Evolutionary conservation across 257 asterid species (phyloP), one percentile per base, ranked within the genome.

Genomic region (Scutellaria baicalensis): DNA sequence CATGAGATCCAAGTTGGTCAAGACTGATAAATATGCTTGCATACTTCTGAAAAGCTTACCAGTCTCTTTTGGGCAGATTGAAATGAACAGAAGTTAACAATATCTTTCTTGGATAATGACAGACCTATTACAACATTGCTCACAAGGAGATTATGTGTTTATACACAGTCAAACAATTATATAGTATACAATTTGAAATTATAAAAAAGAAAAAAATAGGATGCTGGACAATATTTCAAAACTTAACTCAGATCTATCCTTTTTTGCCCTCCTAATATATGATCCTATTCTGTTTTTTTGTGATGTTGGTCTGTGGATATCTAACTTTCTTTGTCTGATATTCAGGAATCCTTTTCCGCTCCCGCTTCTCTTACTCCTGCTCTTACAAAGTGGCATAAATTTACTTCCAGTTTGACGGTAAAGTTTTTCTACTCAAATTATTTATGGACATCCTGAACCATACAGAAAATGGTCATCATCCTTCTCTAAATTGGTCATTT

Each of bases 311-410:
- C n/a, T 11, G 69, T n/a, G 70, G 70, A 56, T 65, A 48, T 71
- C 71, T 64, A 17, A 10, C 49, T 49, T 52, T n/a, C n/a, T n/a
- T 47, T 70, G 9, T 73, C 31, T 72, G 77, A 64, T 79, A 35
- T 75, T 72, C 88, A 93, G 99, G 99, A 93, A 64, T 80, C 78
- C 82, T 93, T 91, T 68, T 91, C 94, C 71, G 91, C 86, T 82
- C 97, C 99, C 35, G 81, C 95, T 66, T 81, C 96, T 62, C 85
- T 93, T 65, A 70, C 85, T 81, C 80, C 88, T 44, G 83, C 85
- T 78, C 80, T 81, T 18, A 72, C 95, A 61, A 93, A 89, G 87
- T 93, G 99, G 99, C 94, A 86, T 56, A 91, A 91, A 76, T 93
- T 93, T 82, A 68, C 85, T 42, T 81, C 97, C 75, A 85, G 85